These are phyloP conservation scores for Candida stauntonica DNA, from an alignment of 805 yeast species.

Conservation along the genomic window DNA sequence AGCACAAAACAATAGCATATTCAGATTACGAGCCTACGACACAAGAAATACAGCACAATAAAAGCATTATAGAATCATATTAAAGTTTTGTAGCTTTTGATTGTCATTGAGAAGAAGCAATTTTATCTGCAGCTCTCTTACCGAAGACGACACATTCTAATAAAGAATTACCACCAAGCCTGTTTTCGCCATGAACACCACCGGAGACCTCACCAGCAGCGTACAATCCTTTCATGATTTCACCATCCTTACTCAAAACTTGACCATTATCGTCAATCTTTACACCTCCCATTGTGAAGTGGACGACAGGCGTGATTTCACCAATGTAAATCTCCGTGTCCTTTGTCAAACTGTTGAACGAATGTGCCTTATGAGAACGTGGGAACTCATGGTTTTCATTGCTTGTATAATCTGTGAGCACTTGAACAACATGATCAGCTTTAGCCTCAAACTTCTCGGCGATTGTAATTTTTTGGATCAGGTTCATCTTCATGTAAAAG, in stretches of 20 bases:
- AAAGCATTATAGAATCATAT: no score
- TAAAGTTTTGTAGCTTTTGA: no score
- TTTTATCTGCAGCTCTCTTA: conserved; percentile 39
- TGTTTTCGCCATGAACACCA: conserved; percentile 62
- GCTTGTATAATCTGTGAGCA: conserved; percentile 20
- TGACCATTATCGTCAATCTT: conserved; percentile 45
- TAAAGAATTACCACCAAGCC: conserved; percentile 36
- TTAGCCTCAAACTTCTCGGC: conserved; percentile 27
- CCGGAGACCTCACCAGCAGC: conserved; percentile 70
- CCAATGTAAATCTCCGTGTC: conserved; percentile 40
- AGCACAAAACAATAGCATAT: conserved; percentile 2
- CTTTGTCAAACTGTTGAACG: conserved; percentile 27
- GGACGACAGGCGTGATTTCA: conserved; percentile 56
- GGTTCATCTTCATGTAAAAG: conserved; percentile 41
- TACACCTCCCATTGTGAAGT: conserved; percentile 67
- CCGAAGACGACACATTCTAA: conserved; percentile 44
- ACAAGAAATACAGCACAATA: no score
- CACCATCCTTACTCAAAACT: conserved; percentile 34
- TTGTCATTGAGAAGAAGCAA: not conserved
- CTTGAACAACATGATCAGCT: conserved; percentile 22
- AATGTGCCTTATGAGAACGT: conserved; percentile 32
- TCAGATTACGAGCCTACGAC: no score
- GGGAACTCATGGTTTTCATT: conserved; percentile 30
- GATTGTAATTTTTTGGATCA: conserved; percentile 30
- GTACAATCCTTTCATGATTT: conserved; percentile 40